Evolutionary conservation across 2,329 filamentous ascomycete species (phyloP).

Genomic region (Fusarium liriodendri): DNA sequence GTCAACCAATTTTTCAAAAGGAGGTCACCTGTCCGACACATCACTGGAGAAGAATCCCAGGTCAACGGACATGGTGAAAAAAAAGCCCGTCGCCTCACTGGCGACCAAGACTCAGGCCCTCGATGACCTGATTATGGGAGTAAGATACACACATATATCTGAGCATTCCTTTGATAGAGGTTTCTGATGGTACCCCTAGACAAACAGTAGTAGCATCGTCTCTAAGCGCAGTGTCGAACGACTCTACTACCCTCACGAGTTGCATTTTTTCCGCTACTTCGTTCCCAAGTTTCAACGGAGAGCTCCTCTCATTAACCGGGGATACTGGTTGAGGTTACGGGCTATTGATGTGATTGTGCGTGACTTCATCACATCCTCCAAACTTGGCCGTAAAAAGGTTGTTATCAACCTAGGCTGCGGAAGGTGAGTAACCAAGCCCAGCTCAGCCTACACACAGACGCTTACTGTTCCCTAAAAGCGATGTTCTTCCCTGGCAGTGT

Average conservation of each 20-base stretch:
- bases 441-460: background rate
- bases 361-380: slow-evolving; percentile 71
- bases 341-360: slow-evolving; percentile 81
- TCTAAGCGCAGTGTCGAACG: slow-evolving; percentile 94
- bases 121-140: slow-evolving; percentile 68
- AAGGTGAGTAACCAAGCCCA: slow-evolving; percentile 70
- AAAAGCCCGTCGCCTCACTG: slow-evolving; percentile 16
- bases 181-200: slow-evolving; percentile 58
- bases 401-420: slow-evolving; percentile 90
- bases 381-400: slow-evolving; percentile 70
- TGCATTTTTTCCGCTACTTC: slow-evolving; percentile 89
- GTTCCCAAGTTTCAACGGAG: slow-evolving; percentile 85
- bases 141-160: slow-evolving; percentile 46
- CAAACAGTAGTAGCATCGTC: slow-evolving; percentile 91
- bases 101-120: slow-evolving; percentile 43
- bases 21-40: background rate
- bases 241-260: slow-evolving; percentile 80
- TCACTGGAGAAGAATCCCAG: background rate
- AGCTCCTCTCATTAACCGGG: slow-evolving; percentile 89
- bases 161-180: background rate
- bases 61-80: slow-evolving; percentile 27
- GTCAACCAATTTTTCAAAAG: background rate
- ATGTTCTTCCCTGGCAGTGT: slow-evolving; percentile 88
- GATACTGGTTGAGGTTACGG: slow-evolving; percentile 88
- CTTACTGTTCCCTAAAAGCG: slow-evolving; percentile 63